These are phyloP conservation scores for Vigna radiata DNA, from an alignment of 306 rosid species.

Conservation along the genomic window DNA sequence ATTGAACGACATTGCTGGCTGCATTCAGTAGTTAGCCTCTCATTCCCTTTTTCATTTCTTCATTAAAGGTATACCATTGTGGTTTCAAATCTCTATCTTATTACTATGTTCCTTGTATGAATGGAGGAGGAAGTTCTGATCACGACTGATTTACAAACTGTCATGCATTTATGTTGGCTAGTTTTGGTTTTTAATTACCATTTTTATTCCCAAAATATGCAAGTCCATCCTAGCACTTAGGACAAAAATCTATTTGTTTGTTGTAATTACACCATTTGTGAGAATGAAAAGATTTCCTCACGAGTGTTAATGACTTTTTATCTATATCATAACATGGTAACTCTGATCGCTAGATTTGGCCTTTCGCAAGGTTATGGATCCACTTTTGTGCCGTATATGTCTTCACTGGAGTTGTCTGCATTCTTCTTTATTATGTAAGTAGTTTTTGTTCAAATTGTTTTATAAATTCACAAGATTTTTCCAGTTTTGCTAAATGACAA, in stretches of 20 bases:
- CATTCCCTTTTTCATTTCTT: neutral
- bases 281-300: slow-evolving; percentile 24
- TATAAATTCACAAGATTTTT: slow-evolving; percentile 8
- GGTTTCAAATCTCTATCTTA: slow-evolving; percentile 15
- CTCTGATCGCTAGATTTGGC: slow-evolving; percentile 58
- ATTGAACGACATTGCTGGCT: neutral
- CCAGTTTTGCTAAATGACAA: slow-evolving; percentile 25
- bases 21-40: neutral
- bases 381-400: slow-evolving; percentile 78
- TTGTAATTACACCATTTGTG: slow-evolving; percentile 13
- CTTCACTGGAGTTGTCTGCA: slow-evolving; percentile 79
- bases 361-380: slow-evolving; percentile 84
- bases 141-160: slow-evolving; percentile 11
- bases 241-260: neutral
- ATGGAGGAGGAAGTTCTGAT: slow-evolving; percentile 31
- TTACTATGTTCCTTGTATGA: neutral
- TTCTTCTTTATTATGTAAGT: slow-evolving; percentile 82
- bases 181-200: neutral
- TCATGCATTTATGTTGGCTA: slow-evolving; percentile 33
- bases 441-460: slow-evolving; percentile 37
- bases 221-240: slow-evolving; percentile 6
- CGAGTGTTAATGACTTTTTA: slow-evolving; percentile 27
- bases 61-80: neutral
- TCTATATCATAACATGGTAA: slow-evolving; percentile 41
- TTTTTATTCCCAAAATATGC: slow-evolving; percentile 5